Base-by-base conservation (phyloP, 2,329 filamentous ascomycete genomes). In the Ascocoryne sarcoides region DNA sequence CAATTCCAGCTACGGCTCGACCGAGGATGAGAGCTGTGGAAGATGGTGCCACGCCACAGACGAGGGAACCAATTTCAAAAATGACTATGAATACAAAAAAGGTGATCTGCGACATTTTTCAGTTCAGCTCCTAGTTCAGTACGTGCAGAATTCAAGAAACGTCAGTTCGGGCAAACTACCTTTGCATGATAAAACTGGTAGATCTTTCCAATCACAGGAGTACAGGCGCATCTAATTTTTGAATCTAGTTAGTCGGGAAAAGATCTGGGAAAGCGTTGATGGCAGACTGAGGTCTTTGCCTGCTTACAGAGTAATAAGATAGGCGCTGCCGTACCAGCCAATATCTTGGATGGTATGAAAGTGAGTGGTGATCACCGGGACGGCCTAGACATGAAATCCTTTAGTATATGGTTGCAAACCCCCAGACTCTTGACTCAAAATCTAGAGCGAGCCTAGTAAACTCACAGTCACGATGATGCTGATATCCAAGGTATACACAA, bases 41-140 rank as follows among this genome's bases (percentile, higher is more conserved):
- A 15, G 42, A 55, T 26, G 46, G 55, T 9, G 58, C 55, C 3
- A 55, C 40, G 40, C 62, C 58, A 39, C 59, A 61, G 16, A 61
- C 51, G n/a, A 59, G 37, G 37, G 51, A 55, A 10, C 58, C 58
- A 16, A 61, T 19, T 43, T 60, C 59, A 44, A 61, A 62, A 12
- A 61, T 39, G n/a, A 45, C 40, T 20, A 58, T 51, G 14, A 47
- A 40, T 5, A 40, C 16, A 3, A 59, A 37, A 43, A 49, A 58
- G 8, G 43, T 47, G 30, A 37, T 49, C 42, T 55, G 12, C 12
- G 7, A 26, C 12, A 26, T 7, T 7, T 26, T 7, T 26, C 23
- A 26, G 23, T 26, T 7, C 7, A 26, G n/a, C n/a, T 56, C 10
- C 44, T 34, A 23, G 37, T 34, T 33, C 42, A 52, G 14, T 48